Evolutionary conservation across 2,329 filamentous ascomycete genomes (phyloP), one percentile per base, ranked within the genome.

Genomic region (Fusarium albosuccineum): DNA sequence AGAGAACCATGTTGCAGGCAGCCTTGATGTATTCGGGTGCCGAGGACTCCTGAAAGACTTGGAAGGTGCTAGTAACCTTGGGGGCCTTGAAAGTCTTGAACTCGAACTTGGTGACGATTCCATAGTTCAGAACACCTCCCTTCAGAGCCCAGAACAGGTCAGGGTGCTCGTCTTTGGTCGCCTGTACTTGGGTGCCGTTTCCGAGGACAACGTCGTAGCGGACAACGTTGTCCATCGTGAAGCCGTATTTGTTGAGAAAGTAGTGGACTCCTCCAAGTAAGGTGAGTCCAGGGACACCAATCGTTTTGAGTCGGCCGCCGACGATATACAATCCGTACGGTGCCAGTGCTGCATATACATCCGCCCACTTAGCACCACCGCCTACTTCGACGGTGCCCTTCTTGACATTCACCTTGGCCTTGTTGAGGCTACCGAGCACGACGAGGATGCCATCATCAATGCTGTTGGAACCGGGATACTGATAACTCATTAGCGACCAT

Each of bases 181-280:
- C 82, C 5, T 77, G 76, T 6, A 83, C 71, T n/a, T 83, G 75
- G 1, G 64, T 54, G 9, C 82, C 82, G 55, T 75, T 73, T 0
- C 79, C 76, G 1, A 83, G 76, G 4, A 85, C 82, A 11, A 84
- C 75, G 55, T 82, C 75, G 57, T 76, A 82, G 40, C 75, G 75
- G 22, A 69, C 26, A 3, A 76, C 69, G 36, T 72, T 73, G 45
- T 75, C 72, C 40, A 67, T 67, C 3, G 67, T 51, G 52, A 69
- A 70, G 26, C 74, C 74, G 44, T 70, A 66, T 50, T 70, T 73
- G 53, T 72, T 73, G 26, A 66, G 66, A 51, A 76, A 70, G 50
- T 72, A 77, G 37, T 66, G 65, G 14, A 75, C 64, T 1, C 76
- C 76, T 9, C 76, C 75, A 29, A 75, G 71, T 4, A 76, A 50